These are phyloP conservation scores for Citrus inodora DNA, from an alignment of 345 rosid genomes.

Conservation along the genomic window DNA sequence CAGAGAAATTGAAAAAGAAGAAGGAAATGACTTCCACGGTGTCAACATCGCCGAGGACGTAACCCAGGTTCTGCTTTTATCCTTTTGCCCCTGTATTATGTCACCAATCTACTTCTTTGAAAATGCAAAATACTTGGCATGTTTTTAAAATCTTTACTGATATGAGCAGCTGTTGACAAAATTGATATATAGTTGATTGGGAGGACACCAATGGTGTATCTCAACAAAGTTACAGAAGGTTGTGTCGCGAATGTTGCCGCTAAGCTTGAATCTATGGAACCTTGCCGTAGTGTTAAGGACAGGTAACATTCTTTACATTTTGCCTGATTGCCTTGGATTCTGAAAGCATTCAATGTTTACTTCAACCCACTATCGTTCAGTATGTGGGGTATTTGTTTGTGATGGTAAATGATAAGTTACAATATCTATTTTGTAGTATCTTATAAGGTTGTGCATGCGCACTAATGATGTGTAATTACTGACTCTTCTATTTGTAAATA, in stretches of 20 bases:
- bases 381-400: background rate
- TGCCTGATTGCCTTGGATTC: background rate
- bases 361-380: background rate
- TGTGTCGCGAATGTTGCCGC: constrained; percentile 86
- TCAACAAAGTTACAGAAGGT: constrained; percentile 71
- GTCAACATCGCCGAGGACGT: constrained; percentile 80
- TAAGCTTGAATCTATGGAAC: constrained; percentile 98
- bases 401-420: background rate
- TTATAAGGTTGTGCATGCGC: background rate
- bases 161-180: constrained; percentile 24
- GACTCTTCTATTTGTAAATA: background rate
- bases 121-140: background rate
- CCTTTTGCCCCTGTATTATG: background rate
- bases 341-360: background rate
- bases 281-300: constrained; percentile 89
- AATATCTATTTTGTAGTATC: background rate
- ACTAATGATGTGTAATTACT: background rate
- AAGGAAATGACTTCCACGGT: constrained; percentile 25
- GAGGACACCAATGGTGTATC: constrained; percentile 89
- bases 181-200: constrained; percentile 74
- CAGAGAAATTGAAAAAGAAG: constrained; percentile 16
- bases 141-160: constrained; percentile 21
- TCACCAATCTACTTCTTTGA: background rate
- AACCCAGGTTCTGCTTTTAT: constrained; percentile 46
- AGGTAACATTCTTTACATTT: constrained; percentile 43